Percentiles rank a stretch among this genome's conserved stretches.
Conservation (phyloP, 306 rosid genomes). For the barrel medic (Medicago truncatula) region MtrunA17r5.0-ANR NC_053044.1:32833001-32833500, state of each 20-base stretch:
- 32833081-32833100: not conserved
- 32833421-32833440: slow-evolving; percentile 9
- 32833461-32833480: slow-evolving; percentile 3
- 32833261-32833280: not conserved
- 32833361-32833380: slow-evolving; percentile 38
- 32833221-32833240: slow-evolving; percentile 33
- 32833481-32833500: not conserved
- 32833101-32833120: not conserved
- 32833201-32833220: slow-evolving; percentile 40
- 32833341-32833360: slow-evolving; percentile 3
- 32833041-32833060: slow-evolving; percentile 5
- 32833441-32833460: not conserved
- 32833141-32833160: not conserved
- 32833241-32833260: not conserved
- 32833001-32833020: slow-evolving; percentile 8
- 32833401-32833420: not conserved
- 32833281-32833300: not conserved
- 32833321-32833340: slow-evolving; percentile 25
- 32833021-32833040: slow-evolving; percentile 10
- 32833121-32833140: slow-evolving; percentile 14
- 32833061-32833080: not conserved
- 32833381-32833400: slow-evolving; percentile 41
- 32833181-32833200: not conserved
- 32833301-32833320: not conserved
- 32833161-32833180: not conserved